A percentile compares a stretch with the other conserved stretches of the same genome.
phyloP scores from a whole-genome alignment of 163 green algal genomes.

The Volvox carteri region DNA sequence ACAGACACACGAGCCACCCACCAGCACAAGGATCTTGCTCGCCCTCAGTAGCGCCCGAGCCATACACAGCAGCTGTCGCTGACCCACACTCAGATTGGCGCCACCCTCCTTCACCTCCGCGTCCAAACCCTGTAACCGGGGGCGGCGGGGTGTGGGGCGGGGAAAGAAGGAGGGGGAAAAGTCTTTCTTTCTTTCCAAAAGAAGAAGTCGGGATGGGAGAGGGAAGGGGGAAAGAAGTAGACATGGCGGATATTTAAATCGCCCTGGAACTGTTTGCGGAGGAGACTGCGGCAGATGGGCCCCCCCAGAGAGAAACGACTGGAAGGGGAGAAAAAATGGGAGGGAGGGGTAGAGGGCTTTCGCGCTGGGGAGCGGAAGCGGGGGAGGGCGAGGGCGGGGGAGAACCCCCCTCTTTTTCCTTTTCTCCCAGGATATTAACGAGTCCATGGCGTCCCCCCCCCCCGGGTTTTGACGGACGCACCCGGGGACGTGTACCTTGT shows the following conservation, averaged over 20 bases:
- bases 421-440: no score
- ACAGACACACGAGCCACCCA: not conserved
- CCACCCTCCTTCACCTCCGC: constrained; percentile 85
- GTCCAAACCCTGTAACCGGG: constrained; percentile 68
- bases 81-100: constrained; percentile 87
- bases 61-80: constrained; percentile 95
- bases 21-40: constrained; percentile 72
- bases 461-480: no score
- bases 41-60: constrained; percentile 89
- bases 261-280: no score
- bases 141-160: not conserved
- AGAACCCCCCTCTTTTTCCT: no score
- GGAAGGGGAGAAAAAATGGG: not conserved
- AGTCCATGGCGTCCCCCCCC: no score
- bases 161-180: not conserved
- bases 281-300: no score
- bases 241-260: no score
- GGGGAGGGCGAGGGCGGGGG: no score
- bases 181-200: not conserved
- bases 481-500: no score
- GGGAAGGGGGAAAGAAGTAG: not conserved
- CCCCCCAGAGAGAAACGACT: no score
- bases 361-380: no score
- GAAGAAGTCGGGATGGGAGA: not conserved
- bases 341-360: not conserved